Base-by-base conservation (phyloP, 768 basidiomycete species). In the Boletus rufocinnamomeus region DNA sequence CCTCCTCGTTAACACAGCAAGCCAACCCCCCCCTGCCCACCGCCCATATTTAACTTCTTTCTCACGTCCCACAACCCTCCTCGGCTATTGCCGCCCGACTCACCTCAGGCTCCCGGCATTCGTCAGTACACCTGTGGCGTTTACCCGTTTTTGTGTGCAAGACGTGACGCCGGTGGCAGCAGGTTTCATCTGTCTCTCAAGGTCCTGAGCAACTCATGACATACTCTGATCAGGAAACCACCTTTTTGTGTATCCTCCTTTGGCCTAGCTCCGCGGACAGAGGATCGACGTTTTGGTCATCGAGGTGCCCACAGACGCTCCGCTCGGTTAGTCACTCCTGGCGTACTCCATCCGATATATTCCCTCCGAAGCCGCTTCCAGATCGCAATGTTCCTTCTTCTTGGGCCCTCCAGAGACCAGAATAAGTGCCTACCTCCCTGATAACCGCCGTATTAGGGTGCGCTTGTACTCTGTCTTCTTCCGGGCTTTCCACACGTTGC, bases 71-170 rank as follows among this genome's bases (percentile, higher is more conserved):
- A 43, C 41, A 52, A 27, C 44, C 53, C 41, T 48, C 38, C 23
- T 47, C 65, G 65, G 65, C 44, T 58, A 67, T 65, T 52, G 46
- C 55, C 49, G 40, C 13, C 51, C 49, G 40, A 21, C 47, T 60
- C 52, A 59, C 54, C 16, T 44, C 37, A 32, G 14, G 6, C 23
- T 37, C 35, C 34, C 37, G 37, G 37, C n/a, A 50, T 48, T 27
- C 6, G 14, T 37, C 21, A 17, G 27, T 37, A 41, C 32, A 23
- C 14, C 38, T 35, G 55, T 49, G 48, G 30, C 48, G 21, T 40
- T 25, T 14, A 28, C 27, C 21, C 35, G 16, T 32, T 19, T 34
- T 34, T 53, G 21, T 34, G 21, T 10, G 16, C 41, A 34, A 19
- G 23, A 27, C 49, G 28, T 23, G 54, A 32, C 19, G 53, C 38